Conservation (phyloP, 106 monocot species). For the Xerophyta viscosa region DNA sequence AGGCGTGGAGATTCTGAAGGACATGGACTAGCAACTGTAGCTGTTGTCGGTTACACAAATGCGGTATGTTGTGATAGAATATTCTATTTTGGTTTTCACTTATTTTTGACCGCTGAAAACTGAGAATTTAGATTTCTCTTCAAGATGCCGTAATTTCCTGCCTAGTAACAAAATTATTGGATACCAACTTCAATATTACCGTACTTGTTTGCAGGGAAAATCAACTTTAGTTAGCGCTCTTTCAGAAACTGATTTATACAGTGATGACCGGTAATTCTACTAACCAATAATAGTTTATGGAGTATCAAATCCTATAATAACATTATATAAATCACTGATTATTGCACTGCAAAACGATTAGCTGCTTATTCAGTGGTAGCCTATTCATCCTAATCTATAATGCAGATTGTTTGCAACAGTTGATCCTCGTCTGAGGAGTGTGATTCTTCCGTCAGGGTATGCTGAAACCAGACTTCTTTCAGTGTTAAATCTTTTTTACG, state of each 20-base stretch:
- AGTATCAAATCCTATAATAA: no score
- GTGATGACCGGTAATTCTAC: constrained; percentile 63
- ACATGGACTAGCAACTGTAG: constrained; percentile 73
- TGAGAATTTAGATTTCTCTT: background rate
- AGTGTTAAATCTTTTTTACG: background rate
- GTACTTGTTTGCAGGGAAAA: constrained; percentile 62
- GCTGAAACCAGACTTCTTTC: background rate
- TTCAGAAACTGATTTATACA: constrained; percentile 69
- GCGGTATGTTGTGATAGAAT: constrained; percentile 51
- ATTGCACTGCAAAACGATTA: no score
- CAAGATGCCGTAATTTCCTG: background rate
- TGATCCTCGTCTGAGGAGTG: constrained; percentile 94
- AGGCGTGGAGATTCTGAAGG: constrained; percentile 64
- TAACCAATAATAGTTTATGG: background rate
- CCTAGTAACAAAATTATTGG: background rate
- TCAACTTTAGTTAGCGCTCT: constrained; percentile 93
- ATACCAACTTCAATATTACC: background rate
- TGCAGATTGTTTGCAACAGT: constrained; percentile 95
- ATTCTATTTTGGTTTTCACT: background rate
- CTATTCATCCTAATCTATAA: constrained; percentile 1
- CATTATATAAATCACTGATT: no score
- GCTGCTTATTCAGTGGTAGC: no score
- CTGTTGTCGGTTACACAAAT: constrained; percentile 97
- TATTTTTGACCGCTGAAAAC: background rate
- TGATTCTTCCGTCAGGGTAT: constrained; percentile 97